phyloP scores from a whole-genome alignment of 768 basidiomycete species.

The Mycena maculata region DNA sequence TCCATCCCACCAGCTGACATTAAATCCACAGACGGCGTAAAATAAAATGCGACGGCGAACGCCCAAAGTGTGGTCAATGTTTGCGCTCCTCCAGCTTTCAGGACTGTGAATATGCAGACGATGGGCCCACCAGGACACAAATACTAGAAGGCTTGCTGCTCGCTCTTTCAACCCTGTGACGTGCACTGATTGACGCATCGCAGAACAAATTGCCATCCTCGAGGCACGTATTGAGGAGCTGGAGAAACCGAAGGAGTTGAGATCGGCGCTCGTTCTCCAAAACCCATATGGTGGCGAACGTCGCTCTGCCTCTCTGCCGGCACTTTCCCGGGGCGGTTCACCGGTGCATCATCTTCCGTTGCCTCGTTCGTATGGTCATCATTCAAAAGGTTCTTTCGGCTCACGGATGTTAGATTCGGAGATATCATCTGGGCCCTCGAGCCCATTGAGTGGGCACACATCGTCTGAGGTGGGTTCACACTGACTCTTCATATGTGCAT shows the following conservation, averaged over 20 bases:
- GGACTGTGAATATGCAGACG: slow-evolving; percentile 37
- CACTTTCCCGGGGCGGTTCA: slow-evolving; percentile 22
- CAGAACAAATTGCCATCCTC: slow-evolving; percentile 51
- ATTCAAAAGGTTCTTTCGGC: background rate
- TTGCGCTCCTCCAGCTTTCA: slow-evolving; percentile 29
- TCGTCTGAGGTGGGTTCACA: slow-evolving; percentile 7
- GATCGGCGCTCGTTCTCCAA: slow-evolving; percentile 37
- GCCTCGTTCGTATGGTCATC: slow-evolving; percentile 18
- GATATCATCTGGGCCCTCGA: slow-evolving; percentile 5
- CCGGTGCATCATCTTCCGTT: slow-evolving; percentile 15
- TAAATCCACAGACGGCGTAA: slow-evolving; percentile 18
- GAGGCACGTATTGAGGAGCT: slow-evolving; percentile 51
- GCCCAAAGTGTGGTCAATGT: slow-evolving; percentile 34
- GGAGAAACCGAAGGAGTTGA: slow-evolving; percentile 39
- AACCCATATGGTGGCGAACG: slow-evolving; percentile 37
- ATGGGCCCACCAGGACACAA: slow-evolving; percentile 28
- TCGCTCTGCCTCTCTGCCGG: slow-evolving; percentile 20
- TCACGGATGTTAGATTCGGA: slow-evolving; percentile 16
- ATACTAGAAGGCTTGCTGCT: slow-evolving; percentile 19
- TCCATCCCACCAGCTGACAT: background rate
- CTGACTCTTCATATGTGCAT: background rate
- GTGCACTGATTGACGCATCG: background rate
- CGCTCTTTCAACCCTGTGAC: no score
- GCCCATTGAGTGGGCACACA: background rate
- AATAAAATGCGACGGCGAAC: slow-evolving; percentile 36